phyloP scores from a whole-genome alignment of 1,139 yeast species.

The Kurtzmaniella quercitrusa region DNA sequence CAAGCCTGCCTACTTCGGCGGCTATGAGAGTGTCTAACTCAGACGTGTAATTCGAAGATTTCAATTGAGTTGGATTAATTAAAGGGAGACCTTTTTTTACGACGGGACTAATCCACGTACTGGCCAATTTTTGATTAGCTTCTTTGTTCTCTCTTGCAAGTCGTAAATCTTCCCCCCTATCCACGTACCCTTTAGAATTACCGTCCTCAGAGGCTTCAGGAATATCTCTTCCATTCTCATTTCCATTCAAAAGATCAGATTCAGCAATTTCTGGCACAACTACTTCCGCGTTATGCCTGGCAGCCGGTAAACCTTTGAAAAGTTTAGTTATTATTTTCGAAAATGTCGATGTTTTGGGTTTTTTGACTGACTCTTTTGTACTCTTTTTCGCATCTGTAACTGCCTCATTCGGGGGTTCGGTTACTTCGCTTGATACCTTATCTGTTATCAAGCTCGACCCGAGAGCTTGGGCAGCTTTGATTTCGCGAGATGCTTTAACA shows the following conservation, averaged over 20 bases:
- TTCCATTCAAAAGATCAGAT: constrained; percentile 9
- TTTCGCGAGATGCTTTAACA: constrained; percentile 20
- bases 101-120: constrained; percentile 35
- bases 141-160: background rate
- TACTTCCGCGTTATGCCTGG: constrained; percentile 21
- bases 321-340: constrained; percentile 15
- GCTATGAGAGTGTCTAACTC: background rate
- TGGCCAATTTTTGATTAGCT: background rate
- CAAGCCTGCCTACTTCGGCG: background rate
- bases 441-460: constrained; percentile 15
- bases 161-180: constrained; percentile 21
- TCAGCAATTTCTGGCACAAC: constrained; percentile 20
- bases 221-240: constrained; percentile 17
- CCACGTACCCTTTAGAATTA: constrained; percentile 6
- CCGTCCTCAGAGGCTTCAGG: background rate
- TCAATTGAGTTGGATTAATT: constrained; percentile 30
- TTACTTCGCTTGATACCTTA: background rate
- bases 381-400: no score
- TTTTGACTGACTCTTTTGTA: constrained; percentile 24
- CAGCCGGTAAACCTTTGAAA: constrained; percentile 26
- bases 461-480: constrained; percentile 14
- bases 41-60: background rate
- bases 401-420: no score
- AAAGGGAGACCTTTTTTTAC: constrained; percentile 48
- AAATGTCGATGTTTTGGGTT: constrained; percentile 4